These are phyloP conservation scores for Limnanthes douglasii DNA, from an alignment of 345 rosid species.

Conservation along the genomic window DNA sequence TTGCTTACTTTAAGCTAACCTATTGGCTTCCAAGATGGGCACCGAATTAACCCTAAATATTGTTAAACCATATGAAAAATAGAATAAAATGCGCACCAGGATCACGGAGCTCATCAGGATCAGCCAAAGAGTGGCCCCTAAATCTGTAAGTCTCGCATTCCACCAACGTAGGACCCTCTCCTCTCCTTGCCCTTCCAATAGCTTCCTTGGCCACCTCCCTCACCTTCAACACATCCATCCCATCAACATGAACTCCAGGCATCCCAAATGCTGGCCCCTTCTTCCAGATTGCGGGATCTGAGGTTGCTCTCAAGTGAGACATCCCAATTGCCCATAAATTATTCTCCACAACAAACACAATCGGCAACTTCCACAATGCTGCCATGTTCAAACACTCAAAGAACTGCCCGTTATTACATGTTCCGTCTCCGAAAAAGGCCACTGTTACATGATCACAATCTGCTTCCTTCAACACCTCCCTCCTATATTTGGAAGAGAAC, in stretches of 20 bases:
- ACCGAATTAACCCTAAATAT: too few relatives aligned
- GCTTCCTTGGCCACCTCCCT: slow-evolving; percentile 79
- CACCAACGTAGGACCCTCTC: slow-evolving; percentile 81
- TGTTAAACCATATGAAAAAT: too few relatives aligned
- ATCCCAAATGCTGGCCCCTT: slow-evolving; percentile 83
- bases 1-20: too few relatives aligned
- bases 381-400: slow-evolving; percentile 88
- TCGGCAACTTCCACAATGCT: slow-evolving; percentile 63
- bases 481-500: slow-evolving; percentile 44
- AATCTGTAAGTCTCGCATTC: slow-evolving; percentile 87
- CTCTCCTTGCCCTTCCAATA: slow-evolving; percentile 62
- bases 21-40: too few relatives aligned
- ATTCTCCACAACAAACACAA: slow-evolving; percentile 79
- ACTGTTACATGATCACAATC: slow-evolving; percentile 50
- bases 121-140: slow-evolving; percentile 90
- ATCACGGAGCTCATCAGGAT: slow-evolving; percentile 91
- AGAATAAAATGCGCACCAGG: slow-evolving; percentile 29
- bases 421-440: slow-evolving; percentile 78
- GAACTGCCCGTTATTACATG: slow-evolving; percentile 80
- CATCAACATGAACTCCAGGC: slow-evolving; percentile 81
- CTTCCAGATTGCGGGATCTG: slow-evolving; percentile 79
- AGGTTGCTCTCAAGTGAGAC: slow-evolving; percentile 75
- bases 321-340: slow-evolving; percentile 88
- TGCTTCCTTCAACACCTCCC: slow-evolving; percentile 58
- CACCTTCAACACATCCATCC: slow-evolving; percentile 84